phyloP scores from a whole-genome alignment of 2,329 filamentous ascomycete species.

The Trichoderma sp. region DNA sequence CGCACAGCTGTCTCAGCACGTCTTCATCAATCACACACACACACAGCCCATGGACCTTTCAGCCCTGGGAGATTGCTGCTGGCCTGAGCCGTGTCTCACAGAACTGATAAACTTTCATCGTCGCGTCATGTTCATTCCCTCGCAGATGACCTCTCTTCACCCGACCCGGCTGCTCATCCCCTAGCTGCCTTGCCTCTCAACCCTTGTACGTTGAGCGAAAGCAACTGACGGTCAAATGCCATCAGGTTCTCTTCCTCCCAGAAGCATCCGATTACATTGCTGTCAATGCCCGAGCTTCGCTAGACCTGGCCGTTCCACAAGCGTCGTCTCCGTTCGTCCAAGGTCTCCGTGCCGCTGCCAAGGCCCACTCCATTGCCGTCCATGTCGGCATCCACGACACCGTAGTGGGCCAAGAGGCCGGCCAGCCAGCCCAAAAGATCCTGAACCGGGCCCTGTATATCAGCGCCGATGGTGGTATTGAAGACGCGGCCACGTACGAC shows the following conservation, averaged over 20 bases:
- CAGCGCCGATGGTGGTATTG: conserved; percentile 41
- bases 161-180: background rate
- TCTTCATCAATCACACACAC: background rate
- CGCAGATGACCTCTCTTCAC: background rate
- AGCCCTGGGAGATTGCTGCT: background rate
- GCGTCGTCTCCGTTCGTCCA: conserved; percentile 68
- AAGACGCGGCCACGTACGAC: conserved; percentile 59
- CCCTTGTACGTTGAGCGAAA: background rate
- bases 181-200: background rate
- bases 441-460: conserved; percentile 56
- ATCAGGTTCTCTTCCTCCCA: conserved; percentile 78
- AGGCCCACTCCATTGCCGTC: conserved; percentile 62
- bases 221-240: conserved; percentile 13
- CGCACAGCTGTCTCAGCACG: background rate
- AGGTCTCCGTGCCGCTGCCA: conserved; percentile 69
- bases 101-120: background rate
- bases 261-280: conserved; percentile 91
- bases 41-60: background rate
- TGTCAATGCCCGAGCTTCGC: conserved; percentile 61
- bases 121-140: background rate
- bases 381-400: conserved; percentile 88
- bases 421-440: conserved; percentile 32
- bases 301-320: conserved; percentile 67
- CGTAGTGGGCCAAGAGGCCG: conserved; percentile 8
- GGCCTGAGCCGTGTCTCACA: conserved; percentile 1